A percentile compares a stretch with the other conserved stretches of the same genome.
Conservation (phyloP, 352 stramenopile species). For the Phytophthora tubulina region DNA sequence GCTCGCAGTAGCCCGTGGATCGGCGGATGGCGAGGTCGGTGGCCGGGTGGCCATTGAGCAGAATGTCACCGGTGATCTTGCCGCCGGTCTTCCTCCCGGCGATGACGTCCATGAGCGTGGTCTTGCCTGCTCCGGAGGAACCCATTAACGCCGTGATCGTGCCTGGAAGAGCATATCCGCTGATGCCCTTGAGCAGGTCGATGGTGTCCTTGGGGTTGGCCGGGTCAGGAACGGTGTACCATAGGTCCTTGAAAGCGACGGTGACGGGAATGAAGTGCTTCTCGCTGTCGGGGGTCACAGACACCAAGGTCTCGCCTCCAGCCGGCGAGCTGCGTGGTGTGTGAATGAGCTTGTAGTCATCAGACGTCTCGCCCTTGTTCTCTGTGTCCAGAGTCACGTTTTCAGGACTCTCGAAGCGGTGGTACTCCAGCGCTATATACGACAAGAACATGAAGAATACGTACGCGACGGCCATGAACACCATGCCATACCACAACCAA, state of each 20-base stretch:
- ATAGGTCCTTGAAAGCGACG: slow-evolving; percentile 29
- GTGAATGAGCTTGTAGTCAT: slow-evolving; percentile 11
- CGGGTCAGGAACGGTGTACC: slow-evolving; percentile 28
- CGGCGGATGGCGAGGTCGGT: slow-evolving; percentile 57
- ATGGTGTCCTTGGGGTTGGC: slow-evolving; percentile 32
- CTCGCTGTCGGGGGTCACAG: slow-evolving; percentile 5
- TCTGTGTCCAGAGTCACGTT: slow-evolving; percentile 25
- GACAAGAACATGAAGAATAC: slow-evolving; percentile 39
- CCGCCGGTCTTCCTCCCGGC: slow-evolving; percentile 31
- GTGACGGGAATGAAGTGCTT: slow-evolving; percentile 29
- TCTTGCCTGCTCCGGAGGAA: slow-evolving; percentile 30
- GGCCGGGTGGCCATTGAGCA: slow-evolving; percentile 50
- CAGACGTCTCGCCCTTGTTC: not conserved
- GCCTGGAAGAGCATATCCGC: slow-evolving; percentile 25
- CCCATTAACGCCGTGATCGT: slow-evolving; percentile 32
- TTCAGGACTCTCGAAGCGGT: slow-evolving; percentile 28
- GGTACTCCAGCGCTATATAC: slow-evolving; percentile 31
- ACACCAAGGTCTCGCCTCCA: slow-evolving; percentile 6
- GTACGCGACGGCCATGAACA: slow-evolving; percentile 28
- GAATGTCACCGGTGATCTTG: slow-evolving; percentile 18
- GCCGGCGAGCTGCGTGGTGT: slow-evolving; percentile 17
- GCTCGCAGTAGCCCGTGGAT: slow-evolving; percentile 69
- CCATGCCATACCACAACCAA: slow-evolving; percentile 39
- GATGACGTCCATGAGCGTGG: slow-evolving; percentile 35
- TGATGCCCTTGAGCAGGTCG: slow-evolving; percentile 31